Conservation (phyloP, 108 stramenopile genomes). For the Fragilaria radians region DNA sequence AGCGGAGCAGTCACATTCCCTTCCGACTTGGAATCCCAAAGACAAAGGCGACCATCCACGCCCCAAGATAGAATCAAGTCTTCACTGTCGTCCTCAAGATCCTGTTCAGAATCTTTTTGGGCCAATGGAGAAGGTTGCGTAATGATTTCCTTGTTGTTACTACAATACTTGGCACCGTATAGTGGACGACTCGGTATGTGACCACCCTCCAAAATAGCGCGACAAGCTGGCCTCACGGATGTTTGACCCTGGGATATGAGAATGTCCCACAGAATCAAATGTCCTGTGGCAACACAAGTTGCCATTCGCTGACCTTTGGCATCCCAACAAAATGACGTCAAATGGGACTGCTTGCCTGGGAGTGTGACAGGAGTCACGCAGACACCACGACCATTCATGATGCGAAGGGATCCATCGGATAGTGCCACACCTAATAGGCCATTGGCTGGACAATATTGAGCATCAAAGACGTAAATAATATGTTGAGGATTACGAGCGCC, state of each 20-base stretch:
- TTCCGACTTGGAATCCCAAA: slow-evolving; percentile 64
- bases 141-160: slow-evolving; percentile 36
- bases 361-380: slow-evolving; percentile 44
- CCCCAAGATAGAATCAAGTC: slow-evolving; percentile 80
- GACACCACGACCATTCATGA: slow-evolving; percentile 55
- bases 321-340: slow-evolving; percentile 82
- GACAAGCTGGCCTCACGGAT: slow-evolving; percentile 35
- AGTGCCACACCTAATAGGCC: slow-evolving; percentile 74
- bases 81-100: slow-evolving; percentile 11
- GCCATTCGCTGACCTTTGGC: slow-evolving; percentile 53
- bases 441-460: slow-evolving; percentile 53
- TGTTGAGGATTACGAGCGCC: slow-evolving; percentile 80
- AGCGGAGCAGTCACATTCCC: slow-evolving; percentile 67
- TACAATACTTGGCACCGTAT: slow-evolving; percentile 65
- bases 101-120: no score
- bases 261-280: slow-evolving; percentile 54
- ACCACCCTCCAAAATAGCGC: slow-evolving; percentile 67
- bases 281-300: slow-evolving; percentile 73
- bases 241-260: slow-evolving; percentile 18
- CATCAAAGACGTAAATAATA: slow-evolving; percentile 73
- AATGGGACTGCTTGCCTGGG: slow-evolving; percentile 47
- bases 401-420: slow-evolving; percentile 70
- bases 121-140: no score
- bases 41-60: slow-evolving; percentile 70
- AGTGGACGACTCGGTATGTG: slow-evolving; percentile 60